These are phyloP conservation scores for Hymenoscyphus fructigenus DNA, from an alignment of 2,329 filamentous ascomycete genomes.

Conservation along the genomic window DNA sequence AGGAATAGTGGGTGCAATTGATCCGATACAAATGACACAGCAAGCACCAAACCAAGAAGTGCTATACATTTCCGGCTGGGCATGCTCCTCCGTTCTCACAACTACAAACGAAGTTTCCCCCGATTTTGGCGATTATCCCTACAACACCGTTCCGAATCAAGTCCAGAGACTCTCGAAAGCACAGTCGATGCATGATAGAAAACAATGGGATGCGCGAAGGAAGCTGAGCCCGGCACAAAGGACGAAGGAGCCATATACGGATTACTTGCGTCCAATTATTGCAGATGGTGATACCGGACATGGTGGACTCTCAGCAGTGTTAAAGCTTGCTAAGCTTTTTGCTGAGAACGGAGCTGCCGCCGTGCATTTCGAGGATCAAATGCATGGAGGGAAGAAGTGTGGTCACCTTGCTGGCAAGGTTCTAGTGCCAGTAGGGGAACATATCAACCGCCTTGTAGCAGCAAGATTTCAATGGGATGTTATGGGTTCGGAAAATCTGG, in stretches of 20 bases:
- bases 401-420: conserved; percentile 96
- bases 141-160: conserved; percentile 98
- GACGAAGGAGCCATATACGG: conserved; percentile 74
- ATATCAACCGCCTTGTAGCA: conserved; percentile 92
- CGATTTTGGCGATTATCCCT: conserved; percentile 98
- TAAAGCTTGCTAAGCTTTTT: conserved; percentile 96
- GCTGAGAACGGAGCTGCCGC: conserved; percentile 95
- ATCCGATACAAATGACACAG: conserved; percentile 99
- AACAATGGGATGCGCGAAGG: conserved; percentile 84
- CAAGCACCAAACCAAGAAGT: conserved; percentile 95
- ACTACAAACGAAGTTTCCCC: conserved; percentile 96
- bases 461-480: conserved; percentile 97
- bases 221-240: conserved; percentile 75
- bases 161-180: conserved; percentile 95
- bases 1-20: conserved; percentile 83
- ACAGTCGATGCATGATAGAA: conserved; percentile 94
- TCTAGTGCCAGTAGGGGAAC: conserved; percentile 87
- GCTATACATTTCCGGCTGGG: conserved; percentile 95
- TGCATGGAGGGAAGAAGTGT: conserved; percentile 98
- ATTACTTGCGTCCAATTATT: conserved; percentile 92
- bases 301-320: conserved; percentile 85
- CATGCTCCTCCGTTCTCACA: conserved; percentile 89
- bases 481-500: conserved; percentile 92
- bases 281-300: conserved; percentile 97
- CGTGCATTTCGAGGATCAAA: conserved; percentile 96